Base-by-base conservation (phyloP, 2,329 filamentous ascomycete genomes). In the Paraphaeosphaeria minitans region DNA sequence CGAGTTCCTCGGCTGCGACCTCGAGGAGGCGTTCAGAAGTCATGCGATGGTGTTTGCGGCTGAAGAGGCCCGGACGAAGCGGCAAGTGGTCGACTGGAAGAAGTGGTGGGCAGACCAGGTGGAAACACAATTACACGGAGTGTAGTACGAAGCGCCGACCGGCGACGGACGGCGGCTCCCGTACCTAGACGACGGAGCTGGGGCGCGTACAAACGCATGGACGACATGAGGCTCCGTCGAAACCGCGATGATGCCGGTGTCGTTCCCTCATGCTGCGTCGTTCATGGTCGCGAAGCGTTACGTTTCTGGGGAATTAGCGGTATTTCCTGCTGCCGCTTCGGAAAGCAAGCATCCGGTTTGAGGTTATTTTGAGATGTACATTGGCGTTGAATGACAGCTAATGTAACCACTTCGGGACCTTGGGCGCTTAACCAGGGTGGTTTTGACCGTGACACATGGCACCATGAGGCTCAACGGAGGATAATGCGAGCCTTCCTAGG, bases 21-120 rank as follows among this genome's bases (percentile, higher is more conserved):
- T 97, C 8, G 92, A 97, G 57, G 95, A 98, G 71, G 87, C 90
- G 1, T 84, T 98, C n/a, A 84, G 90, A 50, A 96, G 92, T 70
- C 95, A 98, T 78, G 93, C 91, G 1, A 85, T 95, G 78, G 94
- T 97, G 0, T 99, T 97, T 80, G 93, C 92, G 24, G 95, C 94
- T 0, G 95, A 98, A 78, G 90, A 96, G 68, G 92, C 94, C 5
- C 85, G 94, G 69, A 82, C 80, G 51, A 82, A 84, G 52, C 86
- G 84, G 70, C 87, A 84, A 72, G 88, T 95, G 8, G 78, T 98
- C 4, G 83, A 89, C 65, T 97, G 91, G 88, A 78, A 79, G 45
- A 77, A 83, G 48, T 97, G 92, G 91, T 97, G 92, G 92, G 77
- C 78, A 33, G 73, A 77, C 58, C 81, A 86, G 63, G 81, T 89